Evolutionary conservation across 495 filamentous ascomycete species (phyloP), one percentile per base, ranked within the genome.

Genomic region (Podospora bellae-mahoneyi): DNA sequence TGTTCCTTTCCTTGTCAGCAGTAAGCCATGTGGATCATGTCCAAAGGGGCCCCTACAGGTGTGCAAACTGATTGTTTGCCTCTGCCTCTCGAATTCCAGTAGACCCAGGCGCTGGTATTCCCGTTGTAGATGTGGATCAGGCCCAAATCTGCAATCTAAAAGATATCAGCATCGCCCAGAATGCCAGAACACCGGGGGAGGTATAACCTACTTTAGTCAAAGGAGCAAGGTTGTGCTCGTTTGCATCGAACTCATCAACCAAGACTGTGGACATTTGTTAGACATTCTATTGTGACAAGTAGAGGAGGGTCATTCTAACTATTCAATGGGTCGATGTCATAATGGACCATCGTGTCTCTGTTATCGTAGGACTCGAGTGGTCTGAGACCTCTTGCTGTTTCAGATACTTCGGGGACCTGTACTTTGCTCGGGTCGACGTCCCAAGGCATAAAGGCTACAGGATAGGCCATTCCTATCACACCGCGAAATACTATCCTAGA

Each of bases 381-480:
- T 15, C 1, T 18, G n/a, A 53, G 16, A 19, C 62, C 23, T 61
- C 59, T 23, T 7, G 23, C 7, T 34, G 62, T 65, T 44, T 68
- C 67, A 9, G n/a, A 60, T 15, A 64, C 57, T 7, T n/a, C 30
- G 3, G 62, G 34, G 9, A 66, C 39, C 13, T 20, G 20, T 10
- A 68, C 66, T 6, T n/a, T 19, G 26, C 28, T 65, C 23, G 19
- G 54, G 20, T 71, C 23, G 5, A n/a, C 0, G 4, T 30, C 58
- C 16, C 16, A 15, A 5, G 54, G 64, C 18, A 60, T 23, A 19
- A 66, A 66, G 13, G 16, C 63, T 59, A 15, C 55, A 0, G 70
- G 70, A 26, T 72, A 72, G 15, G 67, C 67, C 64, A 72, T n/a
- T 0, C 64, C 69, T 15, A 71, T 23, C 7, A 68, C 64, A 3